Evolutionary conservation across 768 basidiomycete species (phyloP).

Genomic region (Phylloporus sp.): DNA sequence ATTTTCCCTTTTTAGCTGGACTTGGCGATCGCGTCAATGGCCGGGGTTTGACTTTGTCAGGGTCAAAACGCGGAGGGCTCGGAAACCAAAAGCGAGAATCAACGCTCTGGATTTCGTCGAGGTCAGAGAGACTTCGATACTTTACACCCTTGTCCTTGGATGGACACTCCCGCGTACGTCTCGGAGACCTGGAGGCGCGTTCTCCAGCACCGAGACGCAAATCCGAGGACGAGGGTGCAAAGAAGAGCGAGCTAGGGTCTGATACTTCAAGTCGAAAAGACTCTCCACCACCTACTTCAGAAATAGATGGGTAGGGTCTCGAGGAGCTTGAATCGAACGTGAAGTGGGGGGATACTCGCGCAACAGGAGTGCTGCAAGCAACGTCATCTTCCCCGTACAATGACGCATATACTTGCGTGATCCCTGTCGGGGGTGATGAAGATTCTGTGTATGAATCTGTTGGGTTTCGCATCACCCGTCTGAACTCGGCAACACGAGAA

Average conservation of each 20-base stretch:
- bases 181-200: slow-evolving; percentile 2
- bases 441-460: slow-evolving; percentile 3
- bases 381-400: slow-evolving; percentile 16
- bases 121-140: slow-evolving; percentile 19
- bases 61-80: slow-evolving; percentile 21
- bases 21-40: slow-evolving; percentile 23
- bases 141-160: slow-evolving; percentile 14
- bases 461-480: slow-evolving; percentile 7
- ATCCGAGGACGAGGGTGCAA: slow-evolving; percentile 2
- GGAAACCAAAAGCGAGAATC: slow-evolving; percentile 31
- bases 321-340: slow-evolving; percentile 18
- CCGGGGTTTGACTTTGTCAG: slow-evolving; percentile 23
- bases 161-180: slow-evolving; percentile 5
- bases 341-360: slow-evolving; percentile 13
- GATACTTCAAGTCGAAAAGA: slow-evolving; percentile 4
- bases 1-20: slow-evolving; percentile 10
- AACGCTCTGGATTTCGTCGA: slow-evolving; percentile 7
- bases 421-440: slow-evolving; percentile 26
- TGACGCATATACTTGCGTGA: slow-evolving; percentile 18
- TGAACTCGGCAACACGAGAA: slow-evolving; percentile 9
- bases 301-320: slow-evolving; percentile 10
- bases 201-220: slow-evolving; percentile 9
- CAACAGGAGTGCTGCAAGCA: slow-evolving; percentile 4
- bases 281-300: not conserved
- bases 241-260: slow-evolving; percentile 2